Evolutionary conservation across 2,329 filamentous ascomycete genomes (phyloP).

Genomic region (Berkeleyomyces basicola): DNA sequence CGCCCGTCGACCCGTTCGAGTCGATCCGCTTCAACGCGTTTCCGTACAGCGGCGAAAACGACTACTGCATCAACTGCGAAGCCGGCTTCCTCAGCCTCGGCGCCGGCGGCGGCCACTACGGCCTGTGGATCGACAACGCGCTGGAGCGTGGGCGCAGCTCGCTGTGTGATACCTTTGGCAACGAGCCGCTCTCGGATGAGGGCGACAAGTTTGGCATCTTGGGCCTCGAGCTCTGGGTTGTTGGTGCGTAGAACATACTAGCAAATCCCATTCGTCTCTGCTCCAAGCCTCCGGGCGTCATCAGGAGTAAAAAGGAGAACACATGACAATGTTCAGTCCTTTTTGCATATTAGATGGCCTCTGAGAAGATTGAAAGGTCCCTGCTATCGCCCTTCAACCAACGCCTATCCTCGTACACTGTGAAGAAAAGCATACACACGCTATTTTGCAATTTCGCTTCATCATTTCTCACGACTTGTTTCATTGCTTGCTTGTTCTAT

Average conservation of each 20-base stretch:
- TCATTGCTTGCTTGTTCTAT: too few species aligned
- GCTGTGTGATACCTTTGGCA: slow-evolving; percentile 80
- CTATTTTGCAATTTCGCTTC: too few species aligned
- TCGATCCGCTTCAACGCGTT: slow-evolving; percentile 92
- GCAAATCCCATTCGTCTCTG: background rate
- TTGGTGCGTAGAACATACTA: slow-evolving; percentile 36
- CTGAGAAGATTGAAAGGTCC: background rate
- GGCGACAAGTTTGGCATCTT: slow-evolving; percentile 82
- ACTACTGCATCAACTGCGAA: slow-evolving; percentile 93
- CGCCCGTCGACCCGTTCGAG: slow-evolving; percentile 27
- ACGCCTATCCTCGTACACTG: too few species aligned
- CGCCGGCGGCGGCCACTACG: slow-evolving; percentile 77
- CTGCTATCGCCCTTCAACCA: too few species aligned
- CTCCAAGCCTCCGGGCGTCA: background rate
- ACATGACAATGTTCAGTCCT: background rate
- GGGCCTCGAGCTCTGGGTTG: slow-evolving; percentile 85
- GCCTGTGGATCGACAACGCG: slow-evolving; percentile 79
- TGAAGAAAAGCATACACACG: too few species aligned
- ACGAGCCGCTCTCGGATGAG: slow-evolving; percentile 83
- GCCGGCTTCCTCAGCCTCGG: slow-evolving; percentile 70
- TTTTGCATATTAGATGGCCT: background rate
- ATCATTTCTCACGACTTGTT: too few species aligned
- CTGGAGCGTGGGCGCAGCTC: slow-evolving; percentile 73
- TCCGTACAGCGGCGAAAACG: slow-evolving; percentile 87
- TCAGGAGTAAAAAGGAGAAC: background rate